Percentiles rank a stretch among this genome's conserved stretches.
phyloP scores from a whole-genome alignment of 2,329 filamentous ascomycete genomes.

The Talaromyces funiculosus region DNA sequence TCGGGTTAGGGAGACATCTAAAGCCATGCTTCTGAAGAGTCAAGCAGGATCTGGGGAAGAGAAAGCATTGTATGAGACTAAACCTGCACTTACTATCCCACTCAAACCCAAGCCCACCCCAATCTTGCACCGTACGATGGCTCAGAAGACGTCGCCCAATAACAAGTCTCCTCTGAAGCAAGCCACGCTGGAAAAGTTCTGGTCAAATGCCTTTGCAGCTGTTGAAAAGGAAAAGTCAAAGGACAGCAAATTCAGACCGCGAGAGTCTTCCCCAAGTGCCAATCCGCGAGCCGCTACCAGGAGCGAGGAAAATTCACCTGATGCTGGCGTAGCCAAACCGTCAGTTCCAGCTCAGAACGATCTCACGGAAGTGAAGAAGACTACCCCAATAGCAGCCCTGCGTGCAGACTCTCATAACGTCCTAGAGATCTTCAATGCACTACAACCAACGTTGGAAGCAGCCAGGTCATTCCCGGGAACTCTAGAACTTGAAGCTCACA shows the following conservation, averaged over 20 bases:
- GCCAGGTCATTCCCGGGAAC: conserved; percentile 31
- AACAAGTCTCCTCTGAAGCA: conserved; percentile 21
- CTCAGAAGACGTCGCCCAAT: conserved; percentile 23
- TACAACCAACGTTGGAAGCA: conserved; percentile 29
- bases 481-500: conserved; percentile 31
- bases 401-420: conserved; percentile 11
- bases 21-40: background rate
- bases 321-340: background rate
- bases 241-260: background rate
- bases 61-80: background rate
- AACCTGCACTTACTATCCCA: background rate
- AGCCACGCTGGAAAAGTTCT: background rate
- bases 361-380: background rate
- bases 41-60: background rate
- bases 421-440: conserved; percentile 23
- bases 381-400: background rate
- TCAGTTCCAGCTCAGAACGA: background rate
- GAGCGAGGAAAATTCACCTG: background rate
- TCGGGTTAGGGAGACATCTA: background rate
- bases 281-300: background rate
- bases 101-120: background rate
- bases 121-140: conserved; percentile 26
- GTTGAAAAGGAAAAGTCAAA: background rate
- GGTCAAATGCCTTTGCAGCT: background rate
- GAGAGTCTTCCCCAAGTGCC: background rate